Evolutionary conservation across 208 protist species (phyloP).

Genomic region (Acanthamoeba royreba): DNA sequence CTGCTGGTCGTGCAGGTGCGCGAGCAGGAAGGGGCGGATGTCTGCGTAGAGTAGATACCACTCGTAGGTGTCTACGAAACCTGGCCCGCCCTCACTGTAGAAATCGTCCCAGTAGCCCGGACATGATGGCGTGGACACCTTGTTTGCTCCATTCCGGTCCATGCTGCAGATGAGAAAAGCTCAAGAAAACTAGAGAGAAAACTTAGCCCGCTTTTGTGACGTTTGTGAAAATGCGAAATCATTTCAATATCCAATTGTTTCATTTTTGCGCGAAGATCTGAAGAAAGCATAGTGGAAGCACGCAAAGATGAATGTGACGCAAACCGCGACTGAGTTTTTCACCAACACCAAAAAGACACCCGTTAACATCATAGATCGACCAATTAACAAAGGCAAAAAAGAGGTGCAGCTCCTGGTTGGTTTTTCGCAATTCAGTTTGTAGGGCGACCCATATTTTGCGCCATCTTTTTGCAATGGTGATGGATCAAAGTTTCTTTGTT

Average conservation of each 20-base stretch:
- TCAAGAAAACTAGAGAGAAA: too few relatives aligned
- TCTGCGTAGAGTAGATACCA: slow-evolving; percentile 2
- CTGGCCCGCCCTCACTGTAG: neutral
- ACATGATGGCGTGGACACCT: neutral
- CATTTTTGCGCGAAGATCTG: too few relatives aligned
- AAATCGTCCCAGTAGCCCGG: neutral
- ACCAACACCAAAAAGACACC: neutral
- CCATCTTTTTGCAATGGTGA: too few relatives aligned
- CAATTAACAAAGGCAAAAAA: slow-evolving; percentile 64
- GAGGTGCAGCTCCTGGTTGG: neutral
- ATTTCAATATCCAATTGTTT: too few relatives aligned
- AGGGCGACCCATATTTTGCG: too few relatives aligned
- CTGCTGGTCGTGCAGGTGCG: neutral
- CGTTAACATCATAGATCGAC: slow-evolving; percentile 68
- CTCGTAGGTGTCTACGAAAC: neutral
- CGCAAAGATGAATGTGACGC: neutral
- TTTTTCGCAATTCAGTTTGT: too few relatives aligned
- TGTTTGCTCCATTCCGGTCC: too few relatives aligned
- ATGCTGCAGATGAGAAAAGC: too few relatives aligned
- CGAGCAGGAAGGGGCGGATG: neutral
- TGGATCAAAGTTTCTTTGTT: too few relatives aligned
- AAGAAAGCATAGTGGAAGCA: too few relatives aligned
- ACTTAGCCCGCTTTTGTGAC: too few relatives aligned
- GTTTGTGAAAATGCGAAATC: too few relatives aligned
- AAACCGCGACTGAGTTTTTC: slow-evolving; percentile 2